Base-by-base conservation (phyloP, 108 stramenopile genomes). In the Schizochytrium sp. region DNA sequence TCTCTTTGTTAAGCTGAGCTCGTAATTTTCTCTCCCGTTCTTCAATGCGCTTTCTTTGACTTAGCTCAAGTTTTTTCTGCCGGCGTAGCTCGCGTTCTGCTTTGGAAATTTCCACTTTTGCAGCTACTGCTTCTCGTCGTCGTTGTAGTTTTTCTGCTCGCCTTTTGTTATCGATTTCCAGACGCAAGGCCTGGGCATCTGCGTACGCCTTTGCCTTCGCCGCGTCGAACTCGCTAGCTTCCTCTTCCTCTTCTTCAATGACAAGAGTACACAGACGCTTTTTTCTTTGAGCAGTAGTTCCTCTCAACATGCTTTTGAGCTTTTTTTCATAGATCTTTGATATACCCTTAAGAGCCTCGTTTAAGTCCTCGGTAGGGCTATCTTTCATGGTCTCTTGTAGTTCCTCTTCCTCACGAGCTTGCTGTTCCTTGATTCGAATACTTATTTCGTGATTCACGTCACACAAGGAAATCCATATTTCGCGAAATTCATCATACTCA, bases 401-500 rank as follows among this genome's bases (percentile, higher is more conserved):
- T 7, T 13, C 0, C 28, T 15, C 12, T 38, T 44, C 28, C 28
- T 69, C 64, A 7, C 10, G 12, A 7, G 28, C 19, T 44, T 69
- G 64, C 12, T 38, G 42, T 8, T 69, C 64, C 64, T 69, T 69
- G 28, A 69, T 69, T 7, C 95, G 53, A 61, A 92, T 93, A 10
- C 53, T 57, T 46, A 95, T 90, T 72, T 95, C 94, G 72, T 90
- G 91, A 13, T 59, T 55, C 4, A 95, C 92, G 93, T 95, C 93
- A 15, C 88, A 72, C 46, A 92, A 83, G 42, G 64, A 69, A 40
- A 83, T 47, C 93, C 93, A 94, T 46, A 94, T 94, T 58, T 93
- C 89, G 58, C 92, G 92, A 91, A 95, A 95, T 73, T 94, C 93
- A 7, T 88, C 89, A 88, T 95, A 95, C 56, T 95, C 94, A 41